A percentile compares a stretch with the other conserved stretches of the same genome.
Evolutionary conservation across 371 early-diverging fungal species (phyloP).

Genomic region (Globomyces sp.): DNA sequence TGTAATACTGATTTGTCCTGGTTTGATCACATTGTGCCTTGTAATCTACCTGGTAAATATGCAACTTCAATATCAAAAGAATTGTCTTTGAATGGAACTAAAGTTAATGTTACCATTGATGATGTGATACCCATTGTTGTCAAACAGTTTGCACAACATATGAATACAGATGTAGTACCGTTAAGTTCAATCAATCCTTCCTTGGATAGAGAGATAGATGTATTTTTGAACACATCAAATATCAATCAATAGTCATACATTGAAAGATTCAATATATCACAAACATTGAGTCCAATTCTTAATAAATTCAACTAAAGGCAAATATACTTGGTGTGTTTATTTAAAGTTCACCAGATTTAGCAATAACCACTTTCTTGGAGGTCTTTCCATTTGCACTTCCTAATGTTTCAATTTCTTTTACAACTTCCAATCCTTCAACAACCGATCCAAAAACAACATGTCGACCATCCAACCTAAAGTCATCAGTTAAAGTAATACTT

Average conservation of each 20-base stretch:
- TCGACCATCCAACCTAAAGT: constrained; percentile 95
- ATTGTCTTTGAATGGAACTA: constrained; percentile 4
- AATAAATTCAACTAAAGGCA: too few relatives aligned
- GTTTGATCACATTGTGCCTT: constrained; percentile 88
- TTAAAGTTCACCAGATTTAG: constrained; percentile 68
- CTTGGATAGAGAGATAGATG: constrained; percentile 6
- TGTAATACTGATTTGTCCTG: constrained; percentile 81
- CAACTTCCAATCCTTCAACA: constrained; percentile 65
- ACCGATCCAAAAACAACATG: constrained; percentile 99
- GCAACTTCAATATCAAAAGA: constrained; percentile 73
- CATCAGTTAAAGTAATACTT: constrained; percentile 1
- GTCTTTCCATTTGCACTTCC: constrained; percentile 72
- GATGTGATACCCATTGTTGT: constrained; percentile 3
- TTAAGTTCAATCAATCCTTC: neutral
- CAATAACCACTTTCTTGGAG: constrained; percentile 40
- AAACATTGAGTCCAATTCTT: too few relatives aligned
- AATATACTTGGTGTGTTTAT: neutral
- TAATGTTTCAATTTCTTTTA: constrained; percentile 72
- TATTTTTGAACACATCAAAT: neutral
- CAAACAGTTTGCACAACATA: neutral
- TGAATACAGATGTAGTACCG: constrained; percentile 5
- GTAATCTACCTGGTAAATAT: constrained; percentile 77
- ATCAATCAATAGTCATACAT: too few relatives aligned
- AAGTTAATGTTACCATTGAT: constrained; percentile 17
- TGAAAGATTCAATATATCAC: too few relatives aligned